phyloP scores from a whole-genome alignment of 2,329 filamentous ascomycete species.

The Xylaria sp. region DNA sequence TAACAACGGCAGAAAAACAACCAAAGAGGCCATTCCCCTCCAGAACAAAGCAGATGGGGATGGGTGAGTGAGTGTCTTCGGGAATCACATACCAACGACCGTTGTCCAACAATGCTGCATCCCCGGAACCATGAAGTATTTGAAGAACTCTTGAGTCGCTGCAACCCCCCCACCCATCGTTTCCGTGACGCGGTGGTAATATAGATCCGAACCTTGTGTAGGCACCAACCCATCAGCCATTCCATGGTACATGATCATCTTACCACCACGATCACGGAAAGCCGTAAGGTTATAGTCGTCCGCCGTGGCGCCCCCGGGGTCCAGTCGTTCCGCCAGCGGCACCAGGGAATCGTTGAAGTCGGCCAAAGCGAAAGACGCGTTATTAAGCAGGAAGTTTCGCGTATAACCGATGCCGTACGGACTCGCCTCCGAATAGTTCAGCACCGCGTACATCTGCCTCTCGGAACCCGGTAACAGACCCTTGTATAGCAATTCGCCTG shows the following conservation, averaged over 20 bases:
- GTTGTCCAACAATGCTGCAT: conserved; percentile 55
- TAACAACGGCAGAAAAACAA: background rate
- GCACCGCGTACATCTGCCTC: conserved; percentile 41
- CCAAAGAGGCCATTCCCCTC: background rate
- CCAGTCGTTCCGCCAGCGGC: conserved; percentile 38
- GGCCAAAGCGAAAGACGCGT: conserved; percentile 45
- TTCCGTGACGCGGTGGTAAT: conserved; percentile 41
- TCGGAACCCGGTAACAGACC: conserved; percentile 56
- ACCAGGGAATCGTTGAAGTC: conserved; percentile 44
- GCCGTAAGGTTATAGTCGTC: conserved; percentile 46
- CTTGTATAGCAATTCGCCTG: conserved; percentile 47
- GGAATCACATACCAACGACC: conserved; percentile 19
- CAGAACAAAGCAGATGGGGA: background rate
- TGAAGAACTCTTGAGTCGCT: conserved; percentile 55
- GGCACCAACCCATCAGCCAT: conserved; percentile 49
- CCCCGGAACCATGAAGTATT: conserved; percentile 59
- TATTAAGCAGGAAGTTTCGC: conserved; percentile 48
- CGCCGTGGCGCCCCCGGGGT: conserved; percentile 48
- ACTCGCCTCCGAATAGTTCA: conserved; percentile 41
- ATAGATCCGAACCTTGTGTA: conserved; percentile 42
- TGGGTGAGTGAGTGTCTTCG: background rate
- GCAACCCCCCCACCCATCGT: conserved; percentile 39
- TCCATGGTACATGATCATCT: conserved; percentile 55
- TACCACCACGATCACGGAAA: conserved; percentile 48
- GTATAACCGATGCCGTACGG: conserved; percentile 44